Base-by-base conservation (phyloP, 768 basidiomycete genomes). In the Omphalotus guepiniiformis region DNA sequence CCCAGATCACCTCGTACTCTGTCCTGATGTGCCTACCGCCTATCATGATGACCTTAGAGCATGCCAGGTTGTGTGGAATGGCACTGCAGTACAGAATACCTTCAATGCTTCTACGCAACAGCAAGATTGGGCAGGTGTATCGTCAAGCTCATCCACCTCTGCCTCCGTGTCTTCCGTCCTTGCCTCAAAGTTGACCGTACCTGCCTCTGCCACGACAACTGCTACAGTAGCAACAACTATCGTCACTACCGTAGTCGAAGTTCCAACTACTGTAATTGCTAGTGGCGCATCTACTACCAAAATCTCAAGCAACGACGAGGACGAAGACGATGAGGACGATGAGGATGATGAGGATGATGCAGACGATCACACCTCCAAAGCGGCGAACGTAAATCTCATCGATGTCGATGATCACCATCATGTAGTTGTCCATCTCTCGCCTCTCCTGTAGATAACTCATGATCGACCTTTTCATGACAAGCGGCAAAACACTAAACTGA, bases 51-150 rank as follows among this genome's bases (percentile, higher is more conserved):
- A 51, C 25, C 22, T 16, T 47, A 62, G 59, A 6, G 61, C 57
- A 21, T 89, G 87, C 56, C 53, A 64, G 21, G 58, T 82, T 30
- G 68, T 88, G 34, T 89, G 83, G 80, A 64, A 74, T 48, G 74
- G 71, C 25, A 68, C 60, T 21, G 49, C 53, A n/a, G 29, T 42
- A n/a, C 56, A 48, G 37, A 57, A 55, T 39, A 56, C 53, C 42
- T 19, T 40, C 13, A 42, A 30, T 13, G 41, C 18, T 18, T 9
- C 28, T 30, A 9, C 32, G 28, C 30, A 15, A 23, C 34, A 25
- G 3, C 30, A 19, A 13, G 11, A 26, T 25, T 21, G 36, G 22
- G 6, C 6, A 19, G 13, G 27, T 42, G 18, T 11, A 12, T n/a
- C n/a, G n/a, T 37, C 35, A 37, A 37, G 35, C 35, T 37, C n/a